phyloP scores from a whole-genome alignment of 495 filamentous ascomycete species.

The Bryoglossum gracile region DNA sequence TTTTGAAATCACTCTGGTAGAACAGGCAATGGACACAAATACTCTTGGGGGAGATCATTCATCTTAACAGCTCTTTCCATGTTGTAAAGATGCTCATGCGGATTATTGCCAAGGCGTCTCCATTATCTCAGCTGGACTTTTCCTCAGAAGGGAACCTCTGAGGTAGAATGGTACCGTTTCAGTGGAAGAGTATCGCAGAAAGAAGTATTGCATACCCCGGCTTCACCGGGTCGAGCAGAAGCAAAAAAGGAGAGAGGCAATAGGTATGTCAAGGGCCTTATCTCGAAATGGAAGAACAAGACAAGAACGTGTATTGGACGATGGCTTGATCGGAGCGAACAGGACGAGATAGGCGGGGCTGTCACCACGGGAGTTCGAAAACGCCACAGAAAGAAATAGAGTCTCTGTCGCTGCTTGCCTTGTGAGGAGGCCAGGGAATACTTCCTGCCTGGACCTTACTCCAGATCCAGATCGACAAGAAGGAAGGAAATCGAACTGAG shows the following conservation, averaged over 20 bases:
- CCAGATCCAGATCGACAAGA: too few species aligned
- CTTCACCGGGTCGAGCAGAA: not conserved
- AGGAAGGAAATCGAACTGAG: too few species aligned
- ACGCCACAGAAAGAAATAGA: too few species aligned
- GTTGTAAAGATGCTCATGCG: not conserved
- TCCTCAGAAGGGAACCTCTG: not conserved
- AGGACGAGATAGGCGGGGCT: not conserved
- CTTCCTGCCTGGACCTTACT: too few species aligned
- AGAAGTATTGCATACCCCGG: not conserved
- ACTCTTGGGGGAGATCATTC: not conserved
- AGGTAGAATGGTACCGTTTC: not conserved
- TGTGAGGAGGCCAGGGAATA: too few species aligned
- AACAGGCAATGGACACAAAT: not conserved
- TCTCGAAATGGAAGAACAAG: not conserved
- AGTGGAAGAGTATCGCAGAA: constrained; percentile 1
- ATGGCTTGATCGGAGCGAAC: not conserved
- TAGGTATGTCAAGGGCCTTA: constrained; percentile 5
- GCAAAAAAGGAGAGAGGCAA: not conserved
- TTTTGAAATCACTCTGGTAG: not conserved
- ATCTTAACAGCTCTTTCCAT: not conserved
- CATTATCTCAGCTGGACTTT: constrained; percentile 1
- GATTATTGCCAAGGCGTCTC: not conserved
- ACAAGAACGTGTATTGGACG: constrained; percentile 1
- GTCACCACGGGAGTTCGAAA: not conserved
- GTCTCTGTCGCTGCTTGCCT: too few species aligned